These are phyloP conservation scores for Paratinospora sagittata DNA, from an alignment of 164 flowering plant species.

Conservation along the genomic window DNA sequence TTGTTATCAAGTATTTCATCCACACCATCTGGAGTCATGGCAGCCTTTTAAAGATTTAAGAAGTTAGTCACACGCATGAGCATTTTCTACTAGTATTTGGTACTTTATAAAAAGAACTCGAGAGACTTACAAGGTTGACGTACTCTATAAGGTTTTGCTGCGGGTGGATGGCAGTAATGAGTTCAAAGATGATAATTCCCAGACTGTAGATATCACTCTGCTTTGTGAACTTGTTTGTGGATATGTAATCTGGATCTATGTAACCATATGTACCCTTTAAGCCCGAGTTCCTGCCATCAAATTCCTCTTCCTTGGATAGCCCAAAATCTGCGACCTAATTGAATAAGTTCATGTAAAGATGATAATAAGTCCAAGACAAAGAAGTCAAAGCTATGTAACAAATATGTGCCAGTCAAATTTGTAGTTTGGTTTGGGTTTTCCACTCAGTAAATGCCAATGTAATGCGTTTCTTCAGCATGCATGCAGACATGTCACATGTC, in stretches of 20 bases:
- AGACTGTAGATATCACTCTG: slow-evolving; percentile 96
- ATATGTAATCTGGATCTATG: slow-evolving; percentile 89
- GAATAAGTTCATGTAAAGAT: neutral
- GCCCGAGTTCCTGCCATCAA: slow-evolving; percentile 69
- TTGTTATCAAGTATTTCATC: slow-evolving; percentile 84
- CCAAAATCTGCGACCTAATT: slow-evolving; percentile 98
- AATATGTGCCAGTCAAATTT: neutral
- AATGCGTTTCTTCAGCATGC: neutral
- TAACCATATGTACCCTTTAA: slow-evolving; percentile 96
- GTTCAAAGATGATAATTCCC: slow-evolving; percentile 84
- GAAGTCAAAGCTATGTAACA: neutral
- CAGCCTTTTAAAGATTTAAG: slow-evolving; percentile 41
- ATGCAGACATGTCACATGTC: neutral
- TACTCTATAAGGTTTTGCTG: slow-evolving; percentile 90
- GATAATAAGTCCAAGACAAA: neutral
- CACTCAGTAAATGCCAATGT: neutral
- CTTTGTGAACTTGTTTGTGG: slow-evolving; percentile 80
- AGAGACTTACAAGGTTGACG: slow-evolving; percentile 71
- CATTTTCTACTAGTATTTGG: neutral
- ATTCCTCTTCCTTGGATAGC: slow-evolving; percentile 82
- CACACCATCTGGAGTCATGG: slow-evolving; percentile 78
- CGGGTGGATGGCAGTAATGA: slow-evolving; percentile 92
- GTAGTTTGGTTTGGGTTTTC: slow-evolving; percentile 3
- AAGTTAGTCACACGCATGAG: neutral
- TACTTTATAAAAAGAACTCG: neutral